These are phyloP conservation scores for Kwoniella sp. DNA, from an alignment of 768 basidiomycete species.

Conservation along the genomic window DNA sequence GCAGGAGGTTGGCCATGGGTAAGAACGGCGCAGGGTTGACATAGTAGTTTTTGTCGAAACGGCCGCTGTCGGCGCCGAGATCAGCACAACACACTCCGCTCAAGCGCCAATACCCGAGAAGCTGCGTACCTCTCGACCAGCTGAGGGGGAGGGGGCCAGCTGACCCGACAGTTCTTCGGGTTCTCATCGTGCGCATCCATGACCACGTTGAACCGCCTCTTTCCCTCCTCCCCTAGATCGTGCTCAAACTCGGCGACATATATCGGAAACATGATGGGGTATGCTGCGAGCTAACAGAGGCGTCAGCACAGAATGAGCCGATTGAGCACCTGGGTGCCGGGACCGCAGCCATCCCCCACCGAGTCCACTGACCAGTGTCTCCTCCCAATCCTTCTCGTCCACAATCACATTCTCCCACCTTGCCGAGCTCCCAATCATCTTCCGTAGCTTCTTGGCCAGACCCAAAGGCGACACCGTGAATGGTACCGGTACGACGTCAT, in stretches of 20 bases:
- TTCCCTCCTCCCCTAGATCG: constrained; percentile 16
- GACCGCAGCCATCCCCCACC: too few relatives aligned
- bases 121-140: constrained; percentile 12
- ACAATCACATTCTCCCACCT: constrained; percentile 29
- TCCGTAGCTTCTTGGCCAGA: constrained; percentile 25
- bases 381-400: constrained; percentile 32
- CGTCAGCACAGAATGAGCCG: too few relatives aligned
- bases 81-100: not conserved
- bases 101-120: not conserved
- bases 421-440: constrained; percentile 20
- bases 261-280: constrained; percentile 46
- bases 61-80: constrained; percentile 9
- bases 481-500: constrained; percentile 38
- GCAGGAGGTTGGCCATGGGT: constrained; percentile 18
- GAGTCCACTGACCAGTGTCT: constrained; percentile 34
- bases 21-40: constrained; percentile 37
- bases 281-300: constrained; percentile 42
- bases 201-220: constrained; percentile 29
- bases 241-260: constrained; percentile 43
- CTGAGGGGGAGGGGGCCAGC: constrained; percentile 27
- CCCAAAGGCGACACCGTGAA: constrained; percentile 41
- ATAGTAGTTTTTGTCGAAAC: constrained; percentile 31
- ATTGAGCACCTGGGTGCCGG: too few relatives aligned
- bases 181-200: constrained; percentile 44
- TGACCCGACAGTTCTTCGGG: constrained; percentile 30